Base-by-base conservation (phyloP, 208 protist genomes). In the Trypanosomatidae sp. region DNA sequence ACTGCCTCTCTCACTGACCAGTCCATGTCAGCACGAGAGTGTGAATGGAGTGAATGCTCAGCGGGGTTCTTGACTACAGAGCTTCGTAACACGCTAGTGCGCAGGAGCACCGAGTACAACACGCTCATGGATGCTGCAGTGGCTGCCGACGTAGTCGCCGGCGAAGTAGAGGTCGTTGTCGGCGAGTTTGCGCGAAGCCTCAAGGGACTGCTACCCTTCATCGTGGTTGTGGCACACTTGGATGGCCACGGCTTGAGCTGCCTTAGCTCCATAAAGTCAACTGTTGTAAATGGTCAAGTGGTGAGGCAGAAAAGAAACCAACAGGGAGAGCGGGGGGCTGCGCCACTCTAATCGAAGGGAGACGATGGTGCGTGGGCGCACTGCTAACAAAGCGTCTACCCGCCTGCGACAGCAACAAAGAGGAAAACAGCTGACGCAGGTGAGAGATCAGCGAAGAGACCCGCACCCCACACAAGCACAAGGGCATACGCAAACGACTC, bases 21-120 rank as follows among this genome's bases (percentile, higher is more conserved):
- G 7, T 80, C 76, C 30, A 71, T 53, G 41, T 69, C 76, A 43
- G 53, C 17, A 44, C 4, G 46, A 4, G 62, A 43, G 49, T 41
- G 44, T 4, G 69, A 67, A 46, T 79, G 69, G 9, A 46, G 33
- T 36, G 44, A 64, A 22, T 53, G 62, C 8, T 79, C 74, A 36
- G 65, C 3, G 8, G 62, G 52, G 39, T 46, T 15, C 28, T 39
- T 55, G n/a, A 5, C 10, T 33, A 15, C 36, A 44, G n/a, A 15
- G 12, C 28, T 58, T 22, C 50, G 70, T 47, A 58, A 4, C 28
- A 49, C 43, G 1, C 12, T 39, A 28, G 25, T 47, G 7, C 66
- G 76, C 59, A 73, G 55, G 28, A 80, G 66, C 41, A 73, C 46
- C 3, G 69, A 25, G 49, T 76, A 76, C 17, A 80, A 47, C 4